Evolutionary conservation across 176 grass and related monocot genomes (phyloP), one percentile per base, ranked within the genome.

Genomic region (Zizania latifolia): DNA sequence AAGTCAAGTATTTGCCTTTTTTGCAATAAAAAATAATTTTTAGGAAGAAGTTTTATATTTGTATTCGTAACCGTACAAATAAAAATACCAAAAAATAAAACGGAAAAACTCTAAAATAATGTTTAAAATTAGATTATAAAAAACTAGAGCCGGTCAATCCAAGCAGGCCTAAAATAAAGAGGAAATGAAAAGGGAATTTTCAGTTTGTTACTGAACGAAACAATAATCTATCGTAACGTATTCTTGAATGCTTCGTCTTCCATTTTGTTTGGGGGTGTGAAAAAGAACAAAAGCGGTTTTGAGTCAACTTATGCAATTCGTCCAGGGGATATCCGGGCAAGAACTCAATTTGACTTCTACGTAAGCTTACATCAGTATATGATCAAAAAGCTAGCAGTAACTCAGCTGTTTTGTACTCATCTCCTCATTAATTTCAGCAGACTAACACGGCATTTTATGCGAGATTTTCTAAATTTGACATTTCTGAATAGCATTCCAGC

Each of bases 271-370:
- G 10, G 39, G 58, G 26, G 21, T 35, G 33, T 38, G 80, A 68
- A 83, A 74, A 67, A 14, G 61, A 88, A 87, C 85, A 78, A 78
- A 83, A 79, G 79, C 68, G 26, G 85, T 79, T 83, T 73, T 27
- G n/a, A n/a, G 33, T 54, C 75, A 83, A 83, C 73, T 58, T 58
- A 51, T 27, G 81, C 55, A 36, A 8, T 37, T 24, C 36, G 59
- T 55, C 58, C 17, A 5, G 26, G 23, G 16, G 24, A 43, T 28
- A 57, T 26, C 15, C 51, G 38, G 46, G 32, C 44, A 13, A 53
- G 22, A 31, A 64, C 36, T 70, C 44, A 65, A 84, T 65, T 80
- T 88, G 81, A 84, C 65, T 72, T 78, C 3, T 27, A 38, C 55
- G 34, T 26, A 14, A 17, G 83, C 30, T 56, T 38, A 58, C 69